A percentile compares a stretch with the other conserved stretches of the same genome.
Conservation (phyloP, 169 alveolate species). For the Plasmodium inui region DNA sequence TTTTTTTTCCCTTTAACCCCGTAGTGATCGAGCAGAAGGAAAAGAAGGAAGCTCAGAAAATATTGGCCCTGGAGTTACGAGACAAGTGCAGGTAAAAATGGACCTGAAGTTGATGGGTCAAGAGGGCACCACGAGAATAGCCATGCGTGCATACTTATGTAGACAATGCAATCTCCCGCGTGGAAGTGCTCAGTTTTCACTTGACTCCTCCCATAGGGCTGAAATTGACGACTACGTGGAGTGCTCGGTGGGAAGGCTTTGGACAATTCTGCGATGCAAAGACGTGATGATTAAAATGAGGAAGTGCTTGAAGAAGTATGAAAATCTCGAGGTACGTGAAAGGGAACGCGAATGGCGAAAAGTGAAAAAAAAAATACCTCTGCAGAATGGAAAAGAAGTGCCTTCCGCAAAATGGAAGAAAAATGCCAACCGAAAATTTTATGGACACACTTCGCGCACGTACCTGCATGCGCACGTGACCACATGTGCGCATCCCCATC, state of each 20-base stretch:
- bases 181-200: background rate
- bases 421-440: background rate
- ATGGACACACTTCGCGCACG: background rate
- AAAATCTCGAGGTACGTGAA: constrained; percentile 58
- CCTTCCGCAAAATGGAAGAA: background rate
- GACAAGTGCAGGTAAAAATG: constrained; percentile 70
- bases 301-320: constrained; percentile 57
- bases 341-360: background rate
- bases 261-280: constrained; percentile 75
- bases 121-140: background rate
- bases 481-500: background rate
- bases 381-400: background rate
- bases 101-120: background rate
- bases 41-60: constrained; percentile 70
- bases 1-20: background rate
- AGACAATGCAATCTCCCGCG: background rate
- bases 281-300: constrained; percentile 70
- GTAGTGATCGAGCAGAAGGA: constrained; percentile 73
- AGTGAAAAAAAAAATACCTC: background rate
- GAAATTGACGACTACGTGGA: constrained; percentile 75
- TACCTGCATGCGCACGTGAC: background rate
- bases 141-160: background rate
- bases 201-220: constrained; percentile 13
- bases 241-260: constrained; percentile 63
- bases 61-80: constrained; percentile 64